Base-by-base conservation (phyloP, 345 rosid species). In the Eucalyptus curtisii region DNA sequence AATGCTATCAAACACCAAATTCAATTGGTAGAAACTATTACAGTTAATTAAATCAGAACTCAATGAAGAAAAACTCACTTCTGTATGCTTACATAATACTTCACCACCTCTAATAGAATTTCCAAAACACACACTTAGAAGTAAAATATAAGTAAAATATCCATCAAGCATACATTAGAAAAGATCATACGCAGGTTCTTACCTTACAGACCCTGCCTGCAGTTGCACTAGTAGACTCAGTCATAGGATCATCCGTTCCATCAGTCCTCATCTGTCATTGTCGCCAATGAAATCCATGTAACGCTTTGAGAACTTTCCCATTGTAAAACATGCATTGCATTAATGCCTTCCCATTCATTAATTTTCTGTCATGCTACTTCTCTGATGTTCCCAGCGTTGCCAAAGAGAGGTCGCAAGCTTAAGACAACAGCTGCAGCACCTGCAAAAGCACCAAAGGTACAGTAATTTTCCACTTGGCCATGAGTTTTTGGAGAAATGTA, bases 371-470 rank as follows among this genome's bases (percentile, higher is more conserved):
- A 76, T 76, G 27, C 82, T 20, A 76, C 82, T 40, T 76, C 15
- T 76, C 82, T 40, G 47, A 76, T 40, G 82, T 37, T 76, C 82
- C 30, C 59, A 91, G 92, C 90, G 68, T 64, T 88, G 92, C 90
- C 90, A 91, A 91, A 91, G 88, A 86, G 91, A 91, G 90, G 90
- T 91, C 15, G 61, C 91, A 89, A 59, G 86, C 79, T 49, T 91
- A 79, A 86, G 88, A 87, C 90, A 91, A 44, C 92, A 91, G 88
- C 91, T 89, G 86, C 86, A 91, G 31, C 88, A 88, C 88, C 88
- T 89, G 87, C 92, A 89, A 90, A 91, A 89, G 64, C 31, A 12
- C 86, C 92, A 89, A 48, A 68, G 91, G 92, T 91, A 91, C 84
- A 64, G 52, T 13, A n/a, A 33, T 87, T 57, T 53, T 25, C 47